Base-by-base conservation (phyloP, 148 eudicot genomes). In the Hydrangea macrophylla region DNA sequence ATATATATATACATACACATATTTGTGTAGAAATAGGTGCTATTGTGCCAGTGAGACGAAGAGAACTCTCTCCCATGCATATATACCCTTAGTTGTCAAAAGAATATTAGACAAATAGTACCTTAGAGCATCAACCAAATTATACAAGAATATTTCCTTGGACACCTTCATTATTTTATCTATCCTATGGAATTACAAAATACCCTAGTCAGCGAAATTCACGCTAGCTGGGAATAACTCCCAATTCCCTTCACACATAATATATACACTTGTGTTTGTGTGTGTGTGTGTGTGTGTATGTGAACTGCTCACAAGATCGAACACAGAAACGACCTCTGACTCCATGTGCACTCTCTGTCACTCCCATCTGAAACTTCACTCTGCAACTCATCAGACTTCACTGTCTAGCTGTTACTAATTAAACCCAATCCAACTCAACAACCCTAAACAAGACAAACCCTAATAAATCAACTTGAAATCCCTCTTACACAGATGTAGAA, bases 331-430 rank as follows among this genome's bases (percentile, higher is more conserved):
- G 35, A 69, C 60, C 58, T 48, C 61, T 76, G 78, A 65, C 25
- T 17, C 81, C 78, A 78, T 78, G 81, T 78, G 81, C 54, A 20
- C 26, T 54, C 50, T 48, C 72, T 60, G 60, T 15, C 54, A 25
- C 27, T 36, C 44, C 31, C 13, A 59, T 64, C 30, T 48, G 20
- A 48, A 58, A 37, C 32, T 53, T 69, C 39, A 57, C 73, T 42
- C 78, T 79, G 78, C 72, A 60, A 42, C 70, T 62, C 27, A 56
- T 70, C 66, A 70, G 74, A 69, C 70, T 27, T 39, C 56, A n/a
- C n/a, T 28, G 20, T 24, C 64, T 37, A 35, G 64, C 63, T 60
- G 44, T 2, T 54, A 24, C 39, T 66, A 55, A 53, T 67, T 35
- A 66, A 31, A 20, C 18, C 48, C 32, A n/a, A 60, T 75, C 63